A percentile compares a stretch with the other conserved stretches of the same genome.
phyloP scores from a whole-genome alignment of 148 eudicot species.

The Talinum fruticosum region DNA sequence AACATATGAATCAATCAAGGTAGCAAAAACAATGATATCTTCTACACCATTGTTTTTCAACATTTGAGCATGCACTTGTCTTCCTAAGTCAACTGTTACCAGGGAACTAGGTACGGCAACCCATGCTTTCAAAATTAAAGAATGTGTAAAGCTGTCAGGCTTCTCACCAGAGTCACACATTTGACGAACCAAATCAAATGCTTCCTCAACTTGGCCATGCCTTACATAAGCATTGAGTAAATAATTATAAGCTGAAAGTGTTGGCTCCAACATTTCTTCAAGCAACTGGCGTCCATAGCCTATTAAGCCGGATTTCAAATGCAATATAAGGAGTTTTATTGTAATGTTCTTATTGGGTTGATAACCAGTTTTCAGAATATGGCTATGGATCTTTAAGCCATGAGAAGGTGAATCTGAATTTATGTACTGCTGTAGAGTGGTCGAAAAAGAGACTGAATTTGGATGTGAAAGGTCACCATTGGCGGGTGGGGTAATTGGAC shows the following conservation, averaged over 20 bases:
- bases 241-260: constrained; percentile 72
- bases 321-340: constrained; percentile 64
- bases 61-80: constrained; percentile 73
- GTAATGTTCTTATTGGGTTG: constrained; percentile 51
- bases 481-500: constrained; percentile 14
- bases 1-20: constrained; percentile 74
- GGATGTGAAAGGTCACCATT: constrained; percentile 25
- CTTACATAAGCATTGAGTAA: constrained; percentile 67
- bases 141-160: constrained; percentile 75
- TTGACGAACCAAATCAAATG: constrained; percentile 47
- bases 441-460: constrained; percentile 37
- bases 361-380: constrained; percentile 66
- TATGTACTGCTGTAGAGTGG: constrained; percentile 54
- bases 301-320: constrained; percentile 53
- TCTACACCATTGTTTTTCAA: constrained; percentile 37
- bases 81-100: constrained; percentile 34
- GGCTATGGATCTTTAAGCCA: constrained; percentile 81
- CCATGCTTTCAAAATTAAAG: constrained; percentile 78
- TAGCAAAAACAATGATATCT: constrained; percentile 61
- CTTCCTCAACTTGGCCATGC: constrained; percentile 35
- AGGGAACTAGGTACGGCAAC: constrained; percentile 24
- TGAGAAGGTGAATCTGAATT: constrained; percentile 65
- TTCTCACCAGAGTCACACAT: constrained; percentile 35
- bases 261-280: constrained; percentile 62
- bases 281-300: constrained; percentile 64